Base-by-base conservation (phyloP, 768 basidiomycete species). In the Leccinum olivaceopallidum region DNA sequence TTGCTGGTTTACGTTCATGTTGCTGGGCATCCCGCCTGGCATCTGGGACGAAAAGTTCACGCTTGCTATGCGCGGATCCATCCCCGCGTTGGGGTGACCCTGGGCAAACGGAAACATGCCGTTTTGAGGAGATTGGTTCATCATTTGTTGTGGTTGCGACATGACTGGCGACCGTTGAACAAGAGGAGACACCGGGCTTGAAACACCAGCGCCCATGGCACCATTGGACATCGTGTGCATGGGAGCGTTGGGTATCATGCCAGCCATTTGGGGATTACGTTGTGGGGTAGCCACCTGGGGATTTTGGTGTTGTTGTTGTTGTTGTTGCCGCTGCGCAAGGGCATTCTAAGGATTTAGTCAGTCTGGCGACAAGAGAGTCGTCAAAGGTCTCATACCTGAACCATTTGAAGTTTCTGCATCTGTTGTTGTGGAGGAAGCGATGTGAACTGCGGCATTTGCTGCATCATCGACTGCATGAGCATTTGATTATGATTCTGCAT, bases 401-500 rank as follows among this genome's bases (percentile, higher is more conserved):
- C 68, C 57, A 72, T 60, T 37, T 82, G 71, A 72, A 90, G 76
- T 67, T 79, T 84, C 71, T 87, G 87, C 63, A 89, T 67, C 73
- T 90, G 87, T 65, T 79, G 74, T 60, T 77, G 81, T 2, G 78
- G 47, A 10, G 86, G 79, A 59, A 88, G 71, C 20, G 66, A 67
- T 62, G 77, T 74, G 64, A 90, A 90, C 12, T 79, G 79, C 6
- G 86, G 88, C 2, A 85, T 69, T 24, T 74, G 74, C 39, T 78
- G 74, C 10, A 76, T 63, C 75, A 90, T 78, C 64, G 85, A 83
- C 59, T 82, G 79, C 71, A 86, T 71, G 58, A 89, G 76, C 24
- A 85, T 84, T 69, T 90, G 85, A 12, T 61, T 70, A 5, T 84
- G 86, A 60, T 71, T 75, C 60, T 84, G 83, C 67, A 89, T 66